Evolutionary conservation across 2,329 filamentous ascomycete genomes (phyloP).

Genomic region (Alternaria consortialis): DNA sequence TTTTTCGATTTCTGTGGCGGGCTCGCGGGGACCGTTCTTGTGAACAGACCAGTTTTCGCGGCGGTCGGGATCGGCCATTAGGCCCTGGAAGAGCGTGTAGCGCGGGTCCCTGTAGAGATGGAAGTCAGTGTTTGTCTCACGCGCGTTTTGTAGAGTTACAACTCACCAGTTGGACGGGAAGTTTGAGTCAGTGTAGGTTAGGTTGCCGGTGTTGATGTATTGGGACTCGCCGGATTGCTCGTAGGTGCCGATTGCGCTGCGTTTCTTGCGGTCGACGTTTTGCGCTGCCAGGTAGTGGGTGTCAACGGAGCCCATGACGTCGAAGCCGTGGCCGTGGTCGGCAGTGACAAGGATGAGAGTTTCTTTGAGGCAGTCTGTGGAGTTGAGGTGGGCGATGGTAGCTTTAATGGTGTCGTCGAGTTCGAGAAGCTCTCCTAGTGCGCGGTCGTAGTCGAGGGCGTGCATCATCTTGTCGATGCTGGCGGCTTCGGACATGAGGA

Average conservation of each 20-base stretch:
- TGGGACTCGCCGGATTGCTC: slow-evolving; percentile 76
- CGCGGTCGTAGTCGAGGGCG: slow-evolving; percentile 81
- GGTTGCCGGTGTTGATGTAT: slow-evolving; percentile 71
- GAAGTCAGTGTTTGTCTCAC: slow-evolving; percentile 48
- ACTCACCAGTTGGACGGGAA: too few relatives aligned
- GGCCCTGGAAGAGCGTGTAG: slow-evolving; percentile 79
- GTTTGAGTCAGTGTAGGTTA: slow-evolving; percentile 63
- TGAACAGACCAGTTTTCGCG: slow-evolving; percentile 80
- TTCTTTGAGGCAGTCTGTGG: slow-evolving; percentile 72
- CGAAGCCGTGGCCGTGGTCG: slow-evolving; percentile 91
- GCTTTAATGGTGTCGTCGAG: slow-evolving; percentile 84
- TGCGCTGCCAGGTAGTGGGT: slow-evolving; percentile 77
- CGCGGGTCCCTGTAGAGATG: slow-evolving; percentile 83
- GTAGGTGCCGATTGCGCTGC: slow-evolving; percentile 78
- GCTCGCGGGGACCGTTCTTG: slow-evolving; percentile 69
- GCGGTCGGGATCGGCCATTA: slow-evolving; percentile 76
- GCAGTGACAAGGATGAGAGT: slow-evolving; percentile 83
- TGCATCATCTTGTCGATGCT: slow-evolving; percentile 94
- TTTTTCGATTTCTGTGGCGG: slow-evolving; percentile 64
- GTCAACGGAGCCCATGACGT: slow-evolving; percentile 83
- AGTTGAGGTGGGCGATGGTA: slow-evolving; percentile 74
- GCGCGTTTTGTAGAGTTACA: background rate
- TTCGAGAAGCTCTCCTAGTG: slow-evolving; percentile 84
- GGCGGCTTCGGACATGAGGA: slow-evolving; percentile 87
- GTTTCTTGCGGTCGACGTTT: slow-evolving; percentile 73